These are phyloP conservation scores for Sonneratia alba DNA, from an alignment of 345 rosid species.

Conservation along the genomic window DNA sequence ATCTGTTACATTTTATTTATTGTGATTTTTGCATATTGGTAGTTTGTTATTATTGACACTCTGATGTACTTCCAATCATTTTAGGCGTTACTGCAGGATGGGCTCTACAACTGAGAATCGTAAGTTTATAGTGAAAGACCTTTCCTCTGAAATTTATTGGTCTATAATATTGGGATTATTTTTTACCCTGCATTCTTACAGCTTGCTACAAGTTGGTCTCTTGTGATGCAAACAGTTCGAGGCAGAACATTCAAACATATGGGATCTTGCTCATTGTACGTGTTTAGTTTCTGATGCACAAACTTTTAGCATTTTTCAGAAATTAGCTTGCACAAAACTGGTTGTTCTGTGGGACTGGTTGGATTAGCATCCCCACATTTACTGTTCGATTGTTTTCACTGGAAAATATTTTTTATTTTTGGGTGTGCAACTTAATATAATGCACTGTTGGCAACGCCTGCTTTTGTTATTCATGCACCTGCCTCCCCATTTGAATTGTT, in stretches of 20 bases:
- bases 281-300: not conserved
- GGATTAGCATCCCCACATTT: not conserved
- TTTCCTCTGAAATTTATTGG: not conserved
- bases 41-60: not conserved
- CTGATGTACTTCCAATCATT: constrained; percentile 7
- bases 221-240: constrained; percentile 51
- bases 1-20: not conserved
- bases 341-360: not conserved
- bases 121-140: constrained; percentile 22
- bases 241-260: constrained; percentile 71
- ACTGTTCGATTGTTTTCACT: not conserved
- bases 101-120: constrained; percentile 75
- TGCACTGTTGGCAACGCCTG: too few relatives aligned
- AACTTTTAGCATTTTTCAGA: not conserved
- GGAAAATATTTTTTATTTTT: not conserved
- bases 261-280: constrained; percentile 88
- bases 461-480: too few relatives aligned
- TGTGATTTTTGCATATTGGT: not conserved
- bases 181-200: constrained; percentile 25
- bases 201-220: constrained; percentile 77
- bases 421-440: not conserved
- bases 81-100: constrained; percentile 72
- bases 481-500: not conserved
- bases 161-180: not conserved
- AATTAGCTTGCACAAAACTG: not conserved